Base-by-base conservation (phyloP, 208 protist species). In the Acanthamoeba triangularis region DNA sequence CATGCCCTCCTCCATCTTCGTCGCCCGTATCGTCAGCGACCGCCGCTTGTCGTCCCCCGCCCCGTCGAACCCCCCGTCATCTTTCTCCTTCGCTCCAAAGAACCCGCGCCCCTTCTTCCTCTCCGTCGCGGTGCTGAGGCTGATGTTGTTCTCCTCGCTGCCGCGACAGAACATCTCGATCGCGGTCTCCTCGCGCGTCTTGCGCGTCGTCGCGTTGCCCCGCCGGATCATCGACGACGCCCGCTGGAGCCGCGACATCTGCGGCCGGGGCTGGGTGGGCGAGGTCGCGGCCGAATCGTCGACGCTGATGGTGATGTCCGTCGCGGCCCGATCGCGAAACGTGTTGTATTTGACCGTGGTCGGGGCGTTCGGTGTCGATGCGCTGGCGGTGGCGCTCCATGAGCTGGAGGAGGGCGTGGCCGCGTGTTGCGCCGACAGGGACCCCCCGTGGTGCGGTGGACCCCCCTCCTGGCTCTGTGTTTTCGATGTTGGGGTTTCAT, bases 161-260 rank as follows among this genome's bases (percentile, higher is more conserved):
- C 30, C 49, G 16, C 72, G 3, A 49, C 41, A 80, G 72, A 80
- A 80, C 37, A 80, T 49, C 30, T 80, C 72, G 37, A 80, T 80
- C 18, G 30, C 41, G 37, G 72, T 80, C 37, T 80, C 72, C 72
- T 80, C 72, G 18, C 41, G 30, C 5, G 30, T 80, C 35, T 80
- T 80, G 8, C 72, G 30, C 28, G 72, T 80, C 30, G 37, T 80
- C 13, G 28, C 72, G 5, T 11, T 80, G 33, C 72, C 72, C 20
- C 72, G 8, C 35, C 72, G 8, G 16, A 80, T 80, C 72, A 80
- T 80, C 41, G 72, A 80, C 28, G 72, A 80, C 28, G 72, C 72
- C 30, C 72, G 72, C 37, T 80, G 72, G 8, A 80, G 72, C 18
- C 72, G 72, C 20, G 72, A 80, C 72, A 28, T 41, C 16, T 11